Percentiles rank a stretch among this genome's conserved stretches.
These are phyloP conservation scores for Polytrichum commune DNA, from an alignment of 225 moss, liverwort and hornwort species.

Conservation along the genomic window DNA sequence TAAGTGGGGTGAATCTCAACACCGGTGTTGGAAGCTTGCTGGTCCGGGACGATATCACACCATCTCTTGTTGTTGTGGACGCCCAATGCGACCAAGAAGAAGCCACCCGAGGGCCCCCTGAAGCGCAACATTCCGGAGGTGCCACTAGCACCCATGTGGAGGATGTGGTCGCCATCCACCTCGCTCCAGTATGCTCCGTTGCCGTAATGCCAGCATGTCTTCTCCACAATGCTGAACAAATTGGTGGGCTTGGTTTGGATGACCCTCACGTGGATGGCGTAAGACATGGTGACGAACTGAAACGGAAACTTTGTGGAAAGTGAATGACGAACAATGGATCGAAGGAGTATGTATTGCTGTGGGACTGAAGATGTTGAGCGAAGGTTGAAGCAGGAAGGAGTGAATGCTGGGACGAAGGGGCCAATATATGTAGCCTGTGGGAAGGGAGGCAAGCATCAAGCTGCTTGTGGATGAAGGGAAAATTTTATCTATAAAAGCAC, in stretches of 20 bases:
- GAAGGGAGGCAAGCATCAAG: no score
- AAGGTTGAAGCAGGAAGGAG: no score
- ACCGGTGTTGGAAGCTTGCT: not conserved
- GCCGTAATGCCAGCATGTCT: not conserved
- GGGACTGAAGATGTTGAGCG: no score
- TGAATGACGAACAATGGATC: not conserved
- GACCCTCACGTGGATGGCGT: conserved; percentile 13
- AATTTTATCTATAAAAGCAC: no score
- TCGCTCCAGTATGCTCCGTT: conserved; percentile 14
- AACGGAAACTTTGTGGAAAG: not conserved
- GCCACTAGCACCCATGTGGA: conserved; percentile 17
- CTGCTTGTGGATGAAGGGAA: no score
- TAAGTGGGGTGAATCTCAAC: conserved; percentile 4
- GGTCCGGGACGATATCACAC: conserved; percentile 12
- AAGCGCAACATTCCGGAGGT: conserved; percentile 22
- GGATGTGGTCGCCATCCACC: conserved; percentile 10
- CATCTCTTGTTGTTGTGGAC: conserved; percentile 21
- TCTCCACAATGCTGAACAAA: conserved; percentile 13
- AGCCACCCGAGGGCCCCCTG: conserved; percentile 4
- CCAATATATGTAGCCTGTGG: no score
- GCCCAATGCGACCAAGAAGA: conserved; percentile 13
- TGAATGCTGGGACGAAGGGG: no score
- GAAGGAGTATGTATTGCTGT: not conserved
- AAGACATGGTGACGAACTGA: conserved; percentile 4
- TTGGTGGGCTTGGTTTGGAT: conserved; percentile 6